Percentiles rank a stretch among this genome's conserved stretches.
These are phyloP conservation scores for Coemansia nantahalensis DNA, from an alignment of 192 early-diverging fungal genomes.

Conservation along the genomic window DNA sequence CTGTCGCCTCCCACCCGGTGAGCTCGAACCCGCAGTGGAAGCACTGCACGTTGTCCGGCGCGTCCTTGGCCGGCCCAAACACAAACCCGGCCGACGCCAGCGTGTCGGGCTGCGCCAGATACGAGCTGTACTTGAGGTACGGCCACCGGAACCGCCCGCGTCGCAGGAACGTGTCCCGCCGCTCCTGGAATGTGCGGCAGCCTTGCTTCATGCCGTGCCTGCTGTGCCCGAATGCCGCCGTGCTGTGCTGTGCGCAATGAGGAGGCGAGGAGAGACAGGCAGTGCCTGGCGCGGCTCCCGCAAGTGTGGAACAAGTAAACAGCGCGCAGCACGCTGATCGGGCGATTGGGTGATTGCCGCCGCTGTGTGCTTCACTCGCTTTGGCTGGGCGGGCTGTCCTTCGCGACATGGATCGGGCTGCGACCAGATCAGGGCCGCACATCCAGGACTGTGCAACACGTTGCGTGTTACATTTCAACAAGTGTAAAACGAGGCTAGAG, in stretches of 20 bases:
- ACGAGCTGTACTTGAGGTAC: conserved; percentile 38
- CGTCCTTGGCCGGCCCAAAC: conserved; percentile 50
- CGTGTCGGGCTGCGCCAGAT: conserved; percentile 45
- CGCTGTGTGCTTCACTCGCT: too few species aligned
- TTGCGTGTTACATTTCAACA: too few species aligned
- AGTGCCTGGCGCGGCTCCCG: too few species aligned
- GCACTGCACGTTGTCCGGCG: conserved; percentile 51
- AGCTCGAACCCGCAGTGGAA: conserved; percentile 51
- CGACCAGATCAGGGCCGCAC: too few species aligned
- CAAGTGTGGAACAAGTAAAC: too few species aligned
- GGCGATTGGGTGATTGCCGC: too few species aligned
- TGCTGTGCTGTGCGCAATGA: background rate
- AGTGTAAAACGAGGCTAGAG: too few species aligned
- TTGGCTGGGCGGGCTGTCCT: too few species aligned
- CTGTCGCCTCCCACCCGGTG: conserved; percentile 48
- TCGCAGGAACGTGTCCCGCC: conserved; percentile 47
- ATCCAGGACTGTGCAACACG: too few species aligned
- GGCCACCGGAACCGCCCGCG: conserved; percentile 45
- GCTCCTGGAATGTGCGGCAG: conserved; percentile 33
- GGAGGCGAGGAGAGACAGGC: conserved; percentile 3
- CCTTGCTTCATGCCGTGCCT: conserved; percentile 20
- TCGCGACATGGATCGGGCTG: too few species aligned
- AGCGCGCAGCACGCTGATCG: too few species aligned
- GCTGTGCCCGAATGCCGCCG: background rate
- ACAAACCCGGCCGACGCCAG: conserved; percentile 51